These are phyloP conservation scores for Globisporangium lucens DNA, from an alignment of 352 stramenopile genomes.

Conservation along the genomic window DNA sequence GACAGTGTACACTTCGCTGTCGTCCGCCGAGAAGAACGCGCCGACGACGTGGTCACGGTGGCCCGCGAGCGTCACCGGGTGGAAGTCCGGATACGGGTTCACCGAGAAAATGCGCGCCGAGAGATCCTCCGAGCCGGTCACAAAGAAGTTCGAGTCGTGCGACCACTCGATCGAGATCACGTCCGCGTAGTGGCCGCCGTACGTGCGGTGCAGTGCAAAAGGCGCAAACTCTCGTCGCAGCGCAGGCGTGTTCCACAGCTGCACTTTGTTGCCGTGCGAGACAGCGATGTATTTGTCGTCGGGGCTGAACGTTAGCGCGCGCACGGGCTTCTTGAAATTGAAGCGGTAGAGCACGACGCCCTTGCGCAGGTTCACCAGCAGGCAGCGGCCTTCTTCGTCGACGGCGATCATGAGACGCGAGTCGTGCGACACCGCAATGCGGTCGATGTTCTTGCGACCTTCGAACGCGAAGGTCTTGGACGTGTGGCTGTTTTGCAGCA, in stretches of 20 bases:
- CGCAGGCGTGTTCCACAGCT: constrained; percentile 88
- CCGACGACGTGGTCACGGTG: constrained; percentile 86
- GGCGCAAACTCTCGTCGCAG: constrained; percentile 89
- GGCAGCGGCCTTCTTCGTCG: constrained; percentile 87
- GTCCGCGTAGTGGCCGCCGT: constrained; percentile 87
- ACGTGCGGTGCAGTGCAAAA: constrained; percentile 87
- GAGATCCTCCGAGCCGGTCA: constrained; percentile 86
- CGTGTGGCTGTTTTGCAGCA: constrained; percentile 59
- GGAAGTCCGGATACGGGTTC: constrained; percentile 64
- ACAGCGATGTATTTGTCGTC: constrained; percentile 89
- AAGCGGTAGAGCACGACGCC: constrained; percentile 91
- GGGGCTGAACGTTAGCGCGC: constrained; percentile 85
- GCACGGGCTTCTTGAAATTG: constrained; percentile 92
- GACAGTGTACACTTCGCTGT: constrained; percentile 83
- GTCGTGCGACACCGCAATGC: constrained; percentile 86
- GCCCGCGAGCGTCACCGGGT: constrained; percentile 84
- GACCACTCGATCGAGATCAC: constrained; percentile 86
- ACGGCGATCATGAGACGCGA: constrained; percentile 87
- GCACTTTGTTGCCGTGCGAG: constrained; percentile 87
- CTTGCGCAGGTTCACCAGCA: constrained; percentile 90
- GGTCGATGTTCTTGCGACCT: constrained; percentile 87
- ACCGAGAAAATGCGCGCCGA: constrained; percentile 87
- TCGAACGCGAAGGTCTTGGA: constrained; percentile 91
- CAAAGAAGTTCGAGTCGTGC: constrained; percentile 88
- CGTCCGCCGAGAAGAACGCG: constrained; percentile 83